Percentiles rank a stretch among this genome's conserved stretches.
Conservation (phyloP, 257 asterid genomes). For the Avicennia marina region DNA sequence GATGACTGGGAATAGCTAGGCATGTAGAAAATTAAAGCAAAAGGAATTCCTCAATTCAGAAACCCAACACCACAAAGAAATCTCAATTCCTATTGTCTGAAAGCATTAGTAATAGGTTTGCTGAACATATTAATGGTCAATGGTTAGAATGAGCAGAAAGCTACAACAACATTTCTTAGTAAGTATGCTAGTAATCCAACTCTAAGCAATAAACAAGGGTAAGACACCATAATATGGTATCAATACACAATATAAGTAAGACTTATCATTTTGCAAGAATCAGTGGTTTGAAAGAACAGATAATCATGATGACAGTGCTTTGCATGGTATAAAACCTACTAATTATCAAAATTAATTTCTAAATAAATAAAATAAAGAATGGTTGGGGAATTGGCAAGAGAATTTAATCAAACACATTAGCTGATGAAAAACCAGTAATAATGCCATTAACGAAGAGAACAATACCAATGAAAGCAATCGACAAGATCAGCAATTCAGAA, state of each 20-base stretch:
- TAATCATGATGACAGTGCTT: background rate
- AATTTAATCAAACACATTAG: background rate
- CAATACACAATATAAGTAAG: background rate
- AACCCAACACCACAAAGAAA: background rate
- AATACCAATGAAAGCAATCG: background rate
- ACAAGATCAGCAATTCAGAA: background rate
- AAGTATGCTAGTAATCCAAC: conserved; percentile 1
- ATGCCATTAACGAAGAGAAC: background rate
- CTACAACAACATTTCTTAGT: conserved; percentile 5
- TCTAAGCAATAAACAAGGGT: background rate
- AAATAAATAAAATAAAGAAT: no score
- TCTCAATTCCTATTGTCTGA: background rate
- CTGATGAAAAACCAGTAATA: background rate
- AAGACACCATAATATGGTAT: background rate
- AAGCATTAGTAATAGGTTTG: background rate
- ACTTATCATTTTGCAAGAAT: no score
- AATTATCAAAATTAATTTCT: no score
- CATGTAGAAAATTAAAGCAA: background rate
- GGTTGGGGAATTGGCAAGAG: background rate
- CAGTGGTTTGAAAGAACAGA: background rate
- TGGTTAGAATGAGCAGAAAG: background rate
- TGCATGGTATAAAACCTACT: background rate
- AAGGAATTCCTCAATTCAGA: background rate
- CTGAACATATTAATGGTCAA: background rate
- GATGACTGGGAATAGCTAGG: background rate